Percentiles rank a stretch among this genome's conserved stretches.
Conservation (phyloP, 148 eudicot species). For the Beta vulgaris region DNA sequence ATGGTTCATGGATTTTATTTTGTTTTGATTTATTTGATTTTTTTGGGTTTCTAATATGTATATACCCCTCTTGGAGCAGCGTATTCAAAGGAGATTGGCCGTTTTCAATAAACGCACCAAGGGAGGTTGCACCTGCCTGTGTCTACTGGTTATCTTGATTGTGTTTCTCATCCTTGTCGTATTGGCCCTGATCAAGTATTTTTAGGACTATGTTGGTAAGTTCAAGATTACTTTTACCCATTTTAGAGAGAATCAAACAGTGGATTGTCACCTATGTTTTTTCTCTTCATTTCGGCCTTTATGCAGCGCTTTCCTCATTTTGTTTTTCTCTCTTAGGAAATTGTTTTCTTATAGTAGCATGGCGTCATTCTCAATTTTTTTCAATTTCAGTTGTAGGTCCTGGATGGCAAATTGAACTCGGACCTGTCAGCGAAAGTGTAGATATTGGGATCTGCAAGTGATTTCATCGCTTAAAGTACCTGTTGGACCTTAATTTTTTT, state of each 20-base stretch:
- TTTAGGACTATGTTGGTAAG: constrained; percentile 39
- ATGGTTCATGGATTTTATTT: not conserved
- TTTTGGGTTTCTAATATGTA: not conserved
- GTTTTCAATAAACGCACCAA: constrained; percentile 70
- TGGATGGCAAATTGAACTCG: constrained; percentile 3
- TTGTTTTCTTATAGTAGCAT: not conserved
- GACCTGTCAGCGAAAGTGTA: constrained; percentile 15
- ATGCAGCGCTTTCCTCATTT: not conserved
- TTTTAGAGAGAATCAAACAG: not conserved
- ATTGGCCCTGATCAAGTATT: constrained; percentile 61
- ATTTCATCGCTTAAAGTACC: not conserved
- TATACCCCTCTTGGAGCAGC: constrained; percentile 43
- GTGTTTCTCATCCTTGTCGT: constrained; percentile 49
- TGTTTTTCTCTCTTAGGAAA: not conserved
- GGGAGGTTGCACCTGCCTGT: constrained; percentile 74
- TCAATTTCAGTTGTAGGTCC: constrained; percentile 11
- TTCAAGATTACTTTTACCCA: not conserved
- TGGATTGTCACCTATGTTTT: not conserved
- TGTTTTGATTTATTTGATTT: not conserved
- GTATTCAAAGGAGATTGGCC: constrained; percentile 72
- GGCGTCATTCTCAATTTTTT: not conserved
- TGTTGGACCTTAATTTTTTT: not conserved
- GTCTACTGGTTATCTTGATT: constrained; percentile 54
- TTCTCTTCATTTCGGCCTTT: not conserved
- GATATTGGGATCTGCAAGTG: constrained; percentile 17